These are phyloP conservation scores for Emmonsia crescens DNA, from an alignment of 2,329 filamentous ascomycete species.

Conservation along the genomic window DNA sequence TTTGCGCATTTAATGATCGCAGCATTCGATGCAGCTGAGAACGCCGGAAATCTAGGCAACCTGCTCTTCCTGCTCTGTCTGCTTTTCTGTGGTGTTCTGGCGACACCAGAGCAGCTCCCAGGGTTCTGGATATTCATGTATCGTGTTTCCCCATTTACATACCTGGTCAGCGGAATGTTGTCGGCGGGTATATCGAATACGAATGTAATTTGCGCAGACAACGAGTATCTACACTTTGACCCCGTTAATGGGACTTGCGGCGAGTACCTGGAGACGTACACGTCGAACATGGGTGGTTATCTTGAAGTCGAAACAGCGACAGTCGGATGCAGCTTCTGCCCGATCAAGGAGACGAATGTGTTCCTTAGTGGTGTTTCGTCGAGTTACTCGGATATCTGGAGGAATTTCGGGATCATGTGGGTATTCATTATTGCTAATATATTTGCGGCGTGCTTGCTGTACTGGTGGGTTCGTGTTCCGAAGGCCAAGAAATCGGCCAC, in stretches of 20 bases:
- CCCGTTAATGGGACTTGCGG: constrained; percentile 53
- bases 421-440: constrained; percentile 56
- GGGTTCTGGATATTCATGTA: constrained; percentile 74
- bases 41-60: constrained; percentile 52
- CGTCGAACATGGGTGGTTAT: constrained; percentile 26
- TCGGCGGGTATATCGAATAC: constrained; percentile 21
- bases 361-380: constrained; percentile 35
- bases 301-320: constrained; percentile 20
- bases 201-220: constrained; percentile 21
- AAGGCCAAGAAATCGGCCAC: not conserved
- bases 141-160: constrained; percentile 54
- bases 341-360: constrained; percentile 35
- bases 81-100: constrained; percentile 47
- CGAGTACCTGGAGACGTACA: constrained; percentile 37
- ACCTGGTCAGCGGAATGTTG: constrained; percentile 37
- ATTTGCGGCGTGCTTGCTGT: constrained; percentile 44
- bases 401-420: constrained; percentile 61
- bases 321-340: constrained; percentile 41
- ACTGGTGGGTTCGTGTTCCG: constrained; percentile 50
- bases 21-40: constrained; percentile 56
- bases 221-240: constrained; percentile 23
- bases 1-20: constrained; percentile 65
- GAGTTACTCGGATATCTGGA: constrained; percentile 43
- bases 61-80: constrained; percentile 48
- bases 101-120: constrained; percentile 47